phyloP scores from a whole-genome alignment of 257 asterid genomes.

The Sherardia arvensis region DNA sequence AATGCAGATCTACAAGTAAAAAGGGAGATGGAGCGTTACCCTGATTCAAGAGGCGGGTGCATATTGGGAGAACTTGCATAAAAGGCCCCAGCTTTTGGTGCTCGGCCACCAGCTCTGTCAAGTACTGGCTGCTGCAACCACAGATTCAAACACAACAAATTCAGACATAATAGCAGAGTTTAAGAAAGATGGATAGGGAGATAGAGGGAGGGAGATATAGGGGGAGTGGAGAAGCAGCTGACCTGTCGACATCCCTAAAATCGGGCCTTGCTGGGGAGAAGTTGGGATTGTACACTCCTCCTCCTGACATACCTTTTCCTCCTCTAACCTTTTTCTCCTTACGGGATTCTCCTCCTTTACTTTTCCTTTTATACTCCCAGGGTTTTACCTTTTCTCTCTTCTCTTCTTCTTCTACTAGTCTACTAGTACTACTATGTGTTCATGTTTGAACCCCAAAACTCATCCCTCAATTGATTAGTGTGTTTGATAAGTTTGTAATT shows the following conservation, averaged over 20 bases:
- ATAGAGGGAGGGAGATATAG: background rate
- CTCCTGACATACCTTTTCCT: slow-evolving; percentile 48
- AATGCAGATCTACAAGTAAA: slow-evolving; percentile 29
- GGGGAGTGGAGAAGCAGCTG: background rate
- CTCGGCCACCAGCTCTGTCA: slow-evolving; percentile 92
- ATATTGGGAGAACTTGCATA: slow-evolving; percentile 87
- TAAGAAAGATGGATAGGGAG: no score
- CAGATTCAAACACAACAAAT: background rate
- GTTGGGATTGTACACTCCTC: slow-evolving; percentile 61
- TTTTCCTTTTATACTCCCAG: background rate
- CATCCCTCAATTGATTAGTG: no score
- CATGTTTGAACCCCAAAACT: no score
- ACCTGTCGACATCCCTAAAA: slow-evolving; percentile 76
- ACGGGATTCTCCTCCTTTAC: background rate
- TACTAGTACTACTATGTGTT: no score
- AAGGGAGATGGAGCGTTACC: slow-evolving; percentile 20
- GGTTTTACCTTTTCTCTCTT: background rate
- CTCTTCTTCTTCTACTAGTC: no score
- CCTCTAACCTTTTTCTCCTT: background rate
- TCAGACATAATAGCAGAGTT: background rate
- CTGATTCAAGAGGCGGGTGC: slow-evolving; percentile 87
- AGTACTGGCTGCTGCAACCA: slow-evolving; percentile 53
- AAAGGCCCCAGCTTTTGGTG: slow-evolving; percentile 96
- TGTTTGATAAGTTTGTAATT: no score
- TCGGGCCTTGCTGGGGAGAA: slow-evolving; percentile 95